These are phyloP conservation scores for Thelonectria rubi DNA, from an alignment of 2,329 filamentous ascomycete species.

Conservation along the genomic window DNA sequence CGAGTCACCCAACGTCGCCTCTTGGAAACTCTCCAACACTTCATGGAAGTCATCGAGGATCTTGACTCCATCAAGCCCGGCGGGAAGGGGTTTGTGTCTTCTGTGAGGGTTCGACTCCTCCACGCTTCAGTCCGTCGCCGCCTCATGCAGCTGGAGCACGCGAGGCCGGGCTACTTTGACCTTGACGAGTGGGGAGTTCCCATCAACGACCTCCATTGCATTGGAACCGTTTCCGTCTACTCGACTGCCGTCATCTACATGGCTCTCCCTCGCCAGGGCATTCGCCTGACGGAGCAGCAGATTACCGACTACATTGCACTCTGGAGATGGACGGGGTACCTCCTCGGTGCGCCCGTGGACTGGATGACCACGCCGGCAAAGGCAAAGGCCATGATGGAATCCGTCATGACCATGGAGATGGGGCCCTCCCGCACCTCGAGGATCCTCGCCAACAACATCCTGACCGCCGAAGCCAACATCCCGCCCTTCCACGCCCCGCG, in stretches of 20 bases:
- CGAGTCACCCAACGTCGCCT: constrained; percentile 71
- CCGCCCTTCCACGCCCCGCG: constrained; percentile 72
- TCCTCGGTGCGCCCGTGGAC: constrained; percentile 74
- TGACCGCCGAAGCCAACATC: constrained; percentile 71
- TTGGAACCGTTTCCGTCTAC: constrained; percentile 77
- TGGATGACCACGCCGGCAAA: constrained; percentile 64
- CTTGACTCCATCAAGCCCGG: constrained; percentile 73
- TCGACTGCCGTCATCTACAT: constrained; percentile 74
- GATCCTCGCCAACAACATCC: constrained; percentile 78
- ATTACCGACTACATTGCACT: constrained; percentile 75
- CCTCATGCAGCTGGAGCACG: constrained; percentile 65
- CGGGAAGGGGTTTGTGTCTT: constrained; percentile 67
- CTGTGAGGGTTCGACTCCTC: constrained; percentile 70
- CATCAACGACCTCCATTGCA: constrained; percentile 79
- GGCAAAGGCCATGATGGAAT: constrained; percentile 73
- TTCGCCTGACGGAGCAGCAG: constrained; percentile 70
- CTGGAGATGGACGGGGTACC: constrained; percentile 78
- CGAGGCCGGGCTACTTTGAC: constrained; percentile 68
- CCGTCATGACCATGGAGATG: constrained; percentile 72
- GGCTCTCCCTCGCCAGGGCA: constrained; percentile 76
- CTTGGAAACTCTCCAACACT: constrained; percentile 77
- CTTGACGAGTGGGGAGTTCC: constrained; percentile 67
- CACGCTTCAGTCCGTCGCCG: constrained; percentile 71
- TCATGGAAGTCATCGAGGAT: constrained; percentile 74
- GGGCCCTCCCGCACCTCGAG: constrained; percentile 69